phyloP scores from a whole-genome alignment of 371 early-diverging fungal species.

The Haplosporangium sp. region DNA sequence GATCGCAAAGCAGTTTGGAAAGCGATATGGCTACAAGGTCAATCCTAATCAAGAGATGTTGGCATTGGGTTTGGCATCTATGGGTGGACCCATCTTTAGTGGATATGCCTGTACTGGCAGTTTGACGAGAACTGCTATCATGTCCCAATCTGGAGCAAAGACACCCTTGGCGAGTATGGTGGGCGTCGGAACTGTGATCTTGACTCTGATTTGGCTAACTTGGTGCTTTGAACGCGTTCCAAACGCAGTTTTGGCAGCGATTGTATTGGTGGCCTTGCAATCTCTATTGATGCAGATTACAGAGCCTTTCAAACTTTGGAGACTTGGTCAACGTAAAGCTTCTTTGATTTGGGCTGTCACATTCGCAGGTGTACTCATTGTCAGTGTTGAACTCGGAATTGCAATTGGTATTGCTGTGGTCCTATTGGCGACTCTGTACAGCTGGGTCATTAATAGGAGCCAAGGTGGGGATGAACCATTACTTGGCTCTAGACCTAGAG shows the following conservation, averaged over 20 bases:
- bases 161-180: conserved; percentile 56
- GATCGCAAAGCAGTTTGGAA: conserved; percentile 60
- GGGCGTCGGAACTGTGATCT: conserved; percentile 43
- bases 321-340: conserved; percentile 37
- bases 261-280: conserved; percentile 58
- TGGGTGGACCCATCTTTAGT: conserved; percentile 58
- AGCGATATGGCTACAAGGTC: conserved; percentile 50
- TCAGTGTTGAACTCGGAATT: conserved; percentile 54
- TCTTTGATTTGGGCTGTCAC: conserved; percentile 41
- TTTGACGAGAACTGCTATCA: conserved; percentile 47
- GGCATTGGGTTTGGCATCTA: conserved; percentile 59
- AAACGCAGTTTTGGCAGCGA: conserved; percentile 54
- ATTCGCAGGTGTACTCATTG: conserved; percentile 41
- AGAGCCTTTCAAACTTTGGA: conserved; percentile 44
- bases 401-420: conserved; percentile 46
- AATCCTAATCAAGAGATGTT: conserved; percentile 60
- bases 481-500: not conserved
- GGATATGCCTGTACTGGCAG: conserved; percentile 57
- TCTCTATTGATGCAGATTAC: conserved; percentile 52
- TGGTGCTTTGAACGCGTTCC: conserved; percentile 61
- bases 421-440: conserved; percentile 14
- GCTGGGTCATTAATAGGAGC: conserved; percentile 1
- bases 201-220: conserved; percentile 56
- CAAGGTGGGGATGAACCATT: conserved; percentile 15
- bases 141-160: conserved; percentile 44